Evolutionary conservation across 2,329 filamentous ascomycete genomes (phyloP).

Genomic region (Coniella vitis): DNA sequence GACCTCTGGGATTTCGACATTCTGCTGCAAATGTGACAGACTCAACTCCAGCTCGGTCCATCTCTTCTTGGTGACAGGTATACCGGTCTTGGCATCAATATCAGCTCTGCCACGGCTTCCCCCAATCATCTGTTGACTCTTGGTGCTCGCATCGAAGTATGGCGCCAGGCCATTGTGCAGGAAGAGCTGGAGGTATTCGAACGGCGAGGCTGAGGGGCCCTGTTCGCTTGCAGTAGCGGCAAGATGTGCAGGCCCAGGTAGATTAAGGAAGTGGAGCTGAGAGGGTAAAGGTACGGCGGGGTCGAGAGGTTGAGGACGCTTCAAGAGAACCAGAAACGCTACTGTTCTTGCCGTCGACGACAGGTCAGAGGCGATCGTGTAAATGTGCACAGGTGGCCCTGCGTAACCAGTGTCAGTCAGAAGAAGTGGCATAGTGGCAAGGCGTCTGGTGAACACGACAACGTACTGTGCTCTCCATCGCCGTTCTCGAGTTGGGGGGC

Average conservation of each 20-base stretch:
- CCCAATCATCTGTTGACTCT: conserved; percentile 62
- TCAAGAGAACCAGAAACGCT: conserved; percentile 82
- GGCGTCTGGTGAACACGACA: background rate
- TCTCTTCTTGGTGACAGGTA: conserved; percentile 95
- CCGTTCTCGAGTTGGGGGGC: conserved; percentile 46
- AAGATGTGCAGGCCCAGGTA: conserved; percentile 72
- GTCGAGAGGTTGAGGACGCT: conserved; percentile 83
- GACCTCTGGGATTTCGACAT: conserved; percentile 93
- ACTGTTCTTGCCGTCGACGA: conserved; percentile 72
- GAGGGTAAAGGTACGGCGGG: conserved; percentile 72
- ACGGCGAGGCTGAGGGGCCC: conserved; percentile 70
- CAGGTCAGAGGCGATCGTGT: conserved; percentile 76
- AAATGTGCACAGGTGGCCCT: conserved; percentile 57
- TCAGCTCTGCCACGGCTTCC: conserved; percentile 69
- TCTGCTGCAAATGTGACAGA: conserved; percentile 87
- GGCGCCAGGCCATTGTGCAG: conserved; percentile 88
- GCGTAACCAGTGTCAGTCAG: conserved; percentile 1
- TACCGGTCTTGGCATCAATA: conserved; percentile 85
- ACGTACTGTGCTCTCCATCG: conserved; percentile 37
- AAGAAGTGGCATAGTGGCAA: too few relatives aligned
- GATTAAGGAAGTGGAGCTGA: conserved; percentile 88
- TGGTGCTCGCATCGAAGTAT: conserved; percentile 95
- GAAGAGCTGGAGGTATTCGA: conserved; percentile 86
- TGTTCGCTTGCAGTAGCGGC: conserved; percentile 62
- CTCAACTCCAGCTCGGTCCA: conserved; percentile 90